Conservation (phyloP, 2,329 filamentous ascomycete genomes). For the Leptodontidium sp. region DNA sequence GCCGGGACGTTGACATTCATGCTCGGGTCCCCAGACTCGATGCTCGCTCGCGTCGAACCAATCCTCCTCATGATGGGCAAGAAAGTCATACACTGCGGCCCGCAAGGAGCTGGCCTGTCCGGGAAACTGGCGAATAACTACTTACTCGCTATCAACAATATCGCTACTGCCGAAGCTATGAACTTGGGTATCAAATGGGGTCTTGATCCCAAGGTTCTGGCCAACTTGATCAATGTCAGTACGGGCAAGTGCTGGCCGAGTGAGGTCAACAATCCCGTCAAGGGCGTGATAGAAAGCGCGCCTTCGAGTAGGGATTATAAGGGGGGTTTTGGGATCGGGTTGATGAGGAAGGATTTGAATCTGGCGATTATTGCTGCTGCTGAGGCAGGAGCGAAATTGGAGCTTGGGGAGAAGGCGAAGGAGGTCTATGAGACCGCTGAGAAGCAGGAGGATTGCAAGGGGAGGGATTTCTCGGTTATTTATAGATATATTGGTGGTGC, state of each 20-base stretch:
- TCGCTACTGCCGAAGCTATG: conserved; percentile 65
- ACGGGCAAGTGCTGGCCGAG: conserved; percentile 97
- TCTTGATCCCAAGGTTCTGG: conserved; percentile 68
- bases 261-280: conserved; percentile 94
- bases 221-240: conserved; percentile 88
- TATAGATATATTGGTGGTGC: conserved; percentile 70
- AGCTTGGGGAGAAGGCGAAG: conserved; percentile 68
- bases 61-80: conserved; percentile 85
- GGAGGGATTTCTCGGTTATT: conserved; percentile 83
- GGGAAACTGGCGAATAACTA: conserved; percentile 99
- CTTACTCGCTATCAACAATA: conserved; percentile 91
- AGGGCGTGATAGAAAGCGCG: conserved; percentile 78
- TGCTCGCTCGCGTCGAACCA: conserved; percentile 71
- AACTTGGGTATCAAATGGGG: conserved; percentile 64
- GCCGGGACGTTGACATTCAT: conserved; percentile 95
- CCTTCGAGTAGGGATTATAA: conserved; percentile 80
- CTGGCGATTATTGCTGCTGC: conserved; percentile 76
- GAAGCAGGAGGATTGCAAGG: conserved; percentile 66
- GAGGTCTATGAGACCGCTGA: conserved; percentile 75
- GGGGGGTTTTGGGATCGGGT: conserved; percentile 77
- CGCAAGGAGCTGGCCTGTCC: conserved; percentile 83
- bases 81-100: conserved; percentile 84
- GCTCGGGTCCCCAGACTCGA: conserved; percentile 74
- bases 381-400: conserved; percentile 71
- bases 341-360: conserved; percentile 84